Conservation (phyloP, 2,329 filamentous ascomycete species). For the Aspergillus fischeri region DNA sequence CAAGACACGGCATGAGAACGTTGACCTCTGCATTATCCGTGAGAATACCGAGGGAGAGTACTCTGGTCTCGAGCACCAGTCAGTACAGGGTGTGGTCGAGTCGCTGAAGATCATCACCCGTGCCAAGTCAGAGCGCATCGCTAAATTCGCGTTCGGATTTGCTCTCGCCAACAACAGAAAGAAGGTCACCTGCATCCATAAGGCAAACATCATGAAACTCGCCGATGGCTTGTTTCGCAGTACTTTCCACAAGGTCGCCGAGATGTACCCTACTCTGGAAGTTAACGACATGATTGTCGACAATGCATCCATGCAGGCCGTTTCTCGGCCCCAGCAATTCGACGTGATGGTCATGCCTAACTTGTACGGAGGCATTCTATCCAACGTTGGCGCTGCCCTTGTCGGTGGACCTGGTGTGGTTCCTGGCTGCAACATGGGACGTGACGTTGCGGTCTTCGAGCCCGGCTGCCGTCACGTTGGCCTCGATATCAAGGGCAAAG, state of each 20-base stretch:
- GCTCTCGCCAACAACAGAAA: conserved; percentile 97
- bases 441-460: conserved; percentile 97
- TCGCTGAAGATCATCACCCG: conserved; percentile 99
- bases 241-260: conserved; percentile 88
- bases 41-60: conserved; percentile 99
- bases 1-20: conserved; percentile 92
- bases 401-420: conserved; percentile 97
- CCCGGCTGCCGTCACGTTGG: conserved; percentile 98
- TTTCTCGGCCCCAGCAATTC: conserved; percentile 93
- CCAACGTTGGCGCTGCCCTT: conserved; percentile 96
- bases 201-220: conserved; percentile 99
- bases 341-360: conserved; percentile 99
- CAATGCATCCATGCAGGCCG: conserved; percentile 99
- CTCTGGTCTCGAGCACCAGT: conserved; percentile 98
- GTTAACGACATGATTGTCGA: conserved; percentile 99
- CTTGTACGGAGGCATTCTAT: conserved; percentile 96
- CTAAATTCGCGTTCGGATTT: conserved; percentile 97
- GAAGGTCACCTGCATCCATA: conserved; percentile 99
- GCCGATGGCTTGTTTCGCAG: conserved; percentile 97
- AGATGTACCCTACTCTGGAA: conserved; percentile 94
- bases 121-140: conserved; percentile 97
- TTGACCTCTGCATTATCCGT: conserved; percentile 98
- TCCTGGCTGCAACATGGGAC: conserved; percentile 98
- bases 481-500: conserved; percentile 99
- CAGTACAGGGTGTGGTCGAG: conserved; percentile 92